Evolutionary conservation across 2,329 filamentous ascomycete species (phyloP).

Genomic region (Penicillium psychrosexuale): DNA sequence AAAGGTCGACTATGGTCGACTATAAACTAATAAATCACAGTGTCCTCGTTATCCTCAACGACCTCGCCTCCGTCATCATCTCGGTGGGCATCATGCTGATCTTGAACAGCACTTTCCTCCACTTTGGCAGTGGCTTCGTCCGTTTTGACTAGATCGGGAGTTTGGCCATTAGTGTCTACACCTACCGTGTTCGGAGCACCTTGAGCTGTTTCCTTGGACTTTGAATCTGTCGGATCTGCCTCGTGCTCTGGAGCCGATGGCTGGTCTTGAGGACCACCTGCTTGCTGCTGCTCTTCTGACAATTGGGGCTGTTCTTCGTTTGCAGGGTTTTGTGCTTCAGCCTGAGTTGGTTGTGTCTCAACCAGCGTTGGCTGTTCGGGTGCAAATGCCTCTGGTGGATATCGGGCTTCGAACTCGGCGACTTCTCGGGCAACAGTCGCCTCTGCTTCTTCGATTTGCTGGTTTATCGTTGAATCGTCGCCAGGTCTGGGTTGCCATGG

Average conservation of each 20-base stretch:
- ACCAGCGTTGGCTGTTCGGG: constrained; percentile 11
- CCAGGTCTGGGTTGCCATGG: constrained; percentile 71
- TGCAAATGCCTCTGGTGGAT: constrained; percentile 35
- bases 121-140: constrained; percentile 31
- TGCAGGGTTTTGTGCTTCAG: neutral
- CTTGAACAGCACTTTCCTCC: constrained; percentile 34
- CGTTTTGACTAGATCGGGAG: constrained; percentile 10
- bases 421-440: constrained; percentile 62
- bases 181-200: constrained; percentile 39
- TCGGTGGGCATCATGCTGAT: constrained; percentile 43
- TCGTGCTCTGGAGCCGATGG: constrained; percentile 21
- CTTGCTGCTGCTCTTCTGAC: constrained; percentile 19
- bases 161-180: constrained; percentile 25
- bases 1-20: neutral
- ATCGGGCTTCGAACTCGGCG: constrained; percentile 57
- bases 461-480: constrained; percentile 68
- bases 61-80: constrained; percentile 73
- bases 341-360: constrained; percentile 12
- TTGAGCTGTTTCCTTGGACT: constrained; percentile 19
- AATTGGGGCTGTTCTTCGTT: neutral
- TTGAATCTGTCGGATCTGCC: constrained; percentile 16
- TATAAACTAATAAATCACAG: constrained; percentile 70
- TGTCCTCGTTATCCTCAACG: constrained; percentile 82
- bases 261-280: constrained; percentile 13
- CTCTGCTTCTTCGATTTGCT: constrained; percentile 66